Evolutionary conservation across 140 eudicot genomes (phyloP).

Genomic region (Anethum foeniculum): DNA sequence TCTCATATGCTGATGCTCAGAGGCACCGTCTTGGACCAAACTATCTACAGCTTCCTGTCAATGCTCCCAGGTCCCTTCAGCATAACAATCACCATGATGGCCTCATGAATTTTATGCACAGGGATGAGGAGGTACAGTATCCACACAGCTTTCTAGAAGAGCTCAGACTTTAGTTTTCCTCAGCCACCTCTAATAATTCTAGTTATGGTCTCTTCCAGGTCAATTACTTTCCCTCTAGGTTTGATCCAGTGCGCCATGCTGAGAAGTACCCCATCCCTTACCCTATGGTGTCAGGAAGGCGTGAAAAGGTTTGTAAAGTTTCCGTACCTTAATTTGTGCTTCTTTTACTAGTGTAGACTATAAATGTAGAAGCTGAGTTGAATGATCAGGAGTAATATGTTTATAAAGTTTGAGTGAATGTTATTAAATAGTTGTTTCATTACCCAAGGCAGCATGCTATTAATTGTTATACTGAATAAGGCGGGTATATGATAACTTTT

Average conservation of each 20-base stretch:
- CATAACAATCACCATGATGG: constrained; percentile 90
- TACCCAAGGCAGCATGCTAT: neutral
- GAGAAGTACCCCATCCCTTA: constrained; percentile 61
- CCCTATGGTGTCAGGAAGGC: constrained; percentile 48
- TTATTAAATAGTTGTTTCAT: neutral
- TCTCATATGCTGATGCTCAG: constrained; percentile 82
- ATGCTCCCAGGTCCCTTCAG: constrained; percentile 77
- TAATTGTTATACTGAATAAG: neutral
- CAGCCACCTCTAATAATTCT: neutral
- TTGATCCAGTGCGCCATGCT: constrained; percentile 76
- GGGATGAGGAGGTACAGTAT: constrained; percentile 84
- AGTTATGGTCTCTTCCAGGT: constrained; percentile 30
- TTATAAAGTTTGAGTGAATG: neutral
- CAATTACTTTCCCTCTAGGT: constrained; percentile 85
- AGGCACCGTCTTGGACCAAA: constrained; percentile 92
- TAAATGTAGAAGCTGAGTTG: neutral
- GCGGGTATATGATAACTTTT: neutral
- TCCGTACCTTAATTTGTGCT: neutral
- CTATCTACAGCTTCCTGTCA: constrained; percentile 74
- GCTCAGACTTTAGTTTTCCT: neutral
- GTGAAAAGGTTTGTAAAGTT: constrained; percentile 50
- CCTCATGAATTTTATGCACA: constrained; percentile 80
- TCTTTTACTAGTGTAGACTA: neutral
- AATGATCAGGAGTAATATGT: neutral
- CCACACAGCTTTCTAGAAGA: neutral